Conservation (phyloP, 192 early-diverging fungal genomes). For the Haplosporangium gracile region DNA sequence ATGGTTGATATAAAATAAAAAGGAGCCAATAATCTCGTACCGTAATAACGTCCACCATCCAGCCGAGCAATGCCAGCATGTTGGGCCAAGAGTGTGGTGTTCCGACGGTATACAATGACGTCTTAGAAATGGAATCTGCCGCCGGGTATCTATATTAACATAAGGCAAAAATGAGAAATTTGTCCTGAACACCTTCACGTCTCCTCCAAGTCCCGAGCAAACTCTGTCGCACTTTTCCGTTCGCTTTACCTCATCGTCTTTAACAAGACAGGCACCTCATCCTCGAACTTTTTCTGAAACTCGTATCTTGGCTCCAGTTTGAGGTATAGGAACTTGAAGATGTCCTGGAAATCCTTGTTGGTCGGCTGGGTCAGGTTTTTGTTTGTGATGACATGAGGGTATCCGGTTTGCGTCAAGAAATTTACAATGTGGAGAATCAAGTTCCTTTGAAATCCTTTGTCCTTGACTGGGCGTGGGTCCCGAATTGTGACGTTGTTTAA, state of each 20-base stretch:
- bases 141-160: constrained; percentile 57
- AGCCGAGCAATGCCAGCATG: constrained; percentile 73
- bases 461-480: constrained; percentile 58
- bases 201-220: background rate
- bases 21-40: constrained; percentile 31
- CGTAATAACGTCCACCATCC: constrained; percentile 80
- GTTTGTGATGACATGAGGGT: constrained; percentile 50
- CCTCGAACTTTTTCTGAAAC: constrained; percentile 75
- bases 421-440: constrained; percentile 65
- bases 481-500: constrained; percentile 8
- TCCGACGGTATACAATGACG: constrained; percentile 70
- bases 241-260: constrained; percentile 64
- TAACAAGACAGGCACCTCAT: constrained; percentile 74
- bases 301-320: constrained; percentile 71
- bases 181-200: background rate
- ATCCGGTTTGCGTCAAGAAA: constrained; percentile 71
- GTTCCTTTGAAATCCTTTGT: constrained; percentile 60
- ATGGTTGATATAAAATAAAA: background rate
- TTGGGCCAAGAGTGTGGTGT: constrained; percentile 77
- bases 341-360: constrained; percentile 74
- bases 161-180: background rate
- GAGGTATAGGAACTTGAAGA: constrained; percentile 81
- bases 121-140: constrained; percentile 68
- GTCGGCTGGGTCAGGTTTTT: constrained; percentile 65
- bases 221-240: background rate